Evolutionary conservation across 2,329 filamentous ascomycete species (phyloP).

Genomic region (Colletotrichum eremochloae): DNA sequence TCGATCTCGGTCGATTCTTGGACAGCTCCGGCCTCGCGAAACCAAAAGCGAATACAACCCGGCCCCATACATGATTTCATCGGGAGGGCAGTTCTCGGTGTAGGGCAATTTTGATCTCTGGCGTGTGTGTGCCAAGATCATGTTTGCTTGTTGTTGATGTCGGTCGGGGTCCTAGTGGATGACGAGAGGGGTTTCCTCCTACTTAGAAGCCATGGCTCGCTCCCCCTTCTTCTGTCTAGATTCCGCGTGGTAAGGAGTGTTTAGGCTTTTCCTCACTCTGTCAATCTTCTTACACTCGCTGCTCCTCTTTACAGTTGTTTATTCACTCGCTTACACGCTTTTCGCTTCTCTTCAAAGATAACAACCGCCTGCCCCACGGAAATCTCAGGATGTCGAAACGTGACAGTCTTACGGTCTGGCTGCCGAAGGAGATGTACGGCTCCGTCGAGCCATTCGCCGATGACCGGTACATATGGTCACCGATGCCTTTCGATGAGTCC

Average conservation of each 20-base stretch:
- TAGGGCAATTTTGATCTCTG: neutral
- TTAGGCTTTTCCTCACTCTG: too few species aligned
- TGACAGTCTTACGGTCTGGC: constrained; percentile 35
- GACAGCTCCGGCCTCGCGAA: constrained; percentile 26
- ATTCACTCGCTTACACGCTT: neutral
- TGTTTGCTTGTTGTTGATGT: constrained; percentile 1
- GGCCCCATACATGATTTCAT: constrained; percentile 41
- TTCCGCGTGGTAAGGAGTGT: neutral
- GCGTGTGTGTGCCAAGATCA: constrained; percentile 10
- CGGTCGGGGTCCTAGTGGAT: neutral
- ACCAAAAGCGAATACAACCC: constrained; percentile 30
- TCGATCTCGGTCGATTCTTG: constrained; percentile 37
- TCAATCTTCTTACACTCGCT: constrained; percentile 1
- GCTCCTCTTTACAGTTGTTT: neutral
- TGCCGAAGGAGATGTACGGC: constrained; percentile 38
- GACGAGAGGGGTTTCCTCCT: neutral
- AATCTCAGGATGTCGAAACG: constrained; percentile 12
- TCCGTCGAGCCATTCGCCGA: constrained; percentile 37
- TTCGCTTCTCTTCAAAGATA: constrained; percentile 15
- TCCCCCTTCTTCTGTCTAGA: neutral
- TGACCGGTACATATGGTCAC: constrained; percentile 32
- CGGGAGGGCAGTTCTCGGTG: neutral
- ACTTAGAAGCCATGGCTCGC: constrained; percentile 4
- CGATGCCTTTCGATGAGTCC: constrained; percentile 37
- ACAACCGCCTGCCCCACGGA: neutral